Base-by-base conservation (phyloP, 1,284 basidiomycete species). In the Laetiporus sulphureus region DNA sequence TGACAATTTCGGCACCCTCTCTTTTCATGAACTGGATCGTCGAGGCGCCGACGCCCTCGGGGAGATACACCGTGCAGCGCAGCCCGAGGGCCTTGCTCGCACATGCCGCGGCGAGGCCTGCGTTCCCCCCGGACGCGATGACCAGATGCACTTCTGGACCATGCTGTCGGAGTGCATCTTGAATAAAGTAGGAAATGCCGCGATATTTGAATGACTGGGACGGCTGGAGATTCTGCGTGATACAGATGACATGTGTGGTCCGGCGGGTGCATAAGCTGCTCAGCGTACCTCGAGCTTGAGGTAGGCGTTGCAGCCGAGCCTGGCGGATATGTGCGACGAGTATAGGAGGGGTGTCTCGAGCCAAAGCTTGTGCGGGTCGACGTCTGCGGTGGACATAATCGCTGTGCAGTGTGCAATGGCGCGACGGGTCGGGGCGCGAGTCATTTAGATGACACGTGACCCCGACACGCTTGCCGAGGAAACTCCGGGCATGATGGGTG, bases 141-240 rank as follows among this genome's bases (percentile, higher is more conserved):
- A 86, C 63, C 32, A 79, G 64, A 56, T 84, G 82, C 5, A 77
- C 64, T 25, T 56, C 53, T 6, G 71, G 55, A 0, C 81, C 83
- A 40, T 73, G 65, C 16, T 58, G 61, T 41, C 68, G 62, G 42
- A 72, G 67, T 20, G 69, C 71, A 29, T 67, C 64, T 50, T 77
- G 69, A 3, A 76, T 68, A 50, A 80, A 81, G 45, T 71, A 65
- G 16, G 80, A 80, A 29, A 87, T 70, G 4, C 83, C 83, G 18
- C 84, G 71, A 49, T 73, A 79, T 58, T 88, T 87, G 74, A 84
- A 87, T 2, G 83, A 86, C 48, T 81, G 71, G 0, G 75, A 74
- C 0, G 79, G 79, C 42, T 88, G 85, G 2, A 87, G 64, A 50
- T 72, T 83, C 84, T 87, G 51, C 83, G 51, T 29, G 32, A 21